Percentiles rank a stretch among this genome's conserved stretches.
Conservation (phyloP, 2,329 filamentous ascomycete genomes). For the Xylaria sp. region DNA sequence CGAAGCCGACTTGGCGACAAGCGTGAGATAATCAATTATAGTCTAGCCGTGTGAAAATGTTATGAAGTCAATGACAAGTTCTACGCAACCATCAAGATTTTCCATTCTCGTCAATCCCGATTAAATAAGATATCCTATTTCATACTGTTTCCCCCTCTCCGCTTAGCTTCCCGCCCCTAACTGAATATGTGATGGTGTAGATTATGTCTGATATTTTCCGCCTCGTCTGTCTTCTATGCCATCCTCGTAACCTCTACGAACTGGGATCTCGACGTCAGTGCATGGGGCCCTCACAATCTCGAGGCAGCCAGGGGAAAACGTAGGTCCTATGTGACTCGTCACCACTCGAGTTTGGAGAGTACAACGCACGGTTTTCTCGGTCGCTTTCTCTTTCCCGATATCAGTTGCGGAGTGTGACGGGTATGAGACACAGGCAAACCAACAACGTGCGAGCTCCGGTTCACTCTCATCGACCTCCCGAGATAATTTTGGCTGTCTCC, state of each 20-base stretch:
- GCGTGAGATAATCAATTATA: no score
- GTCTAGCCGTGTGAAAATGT: neutral
- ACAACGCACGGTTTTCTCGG: neutral
- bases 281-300: no score
- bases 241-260: neutral
- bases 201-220: neutral
- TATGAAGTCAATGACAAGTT: no score
- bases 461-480: no score
- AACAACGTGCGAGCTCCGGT: slow-evolving; percentile 4
- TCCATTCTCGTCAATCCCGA: neutral
- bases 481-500: no score
- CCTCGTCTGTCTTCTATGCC: neutral
- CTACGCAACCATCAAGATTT: neutral
- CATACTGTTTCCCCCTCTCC: neutral
- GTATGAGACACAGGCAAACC: neutral
- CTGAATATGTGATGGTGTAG: no score
- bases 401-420: neutral
- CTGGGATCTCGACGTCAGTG: neutral
- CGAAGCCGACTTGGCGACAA: no score
- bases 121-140: neutral
- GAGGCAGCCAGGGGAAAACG: no score
- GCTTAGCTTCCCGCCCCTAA: no score
- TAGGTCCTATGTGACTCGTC: neutral
- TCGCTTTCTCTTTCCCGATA: neutral
- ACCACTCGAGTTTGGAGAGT: neutral